Conservation (phyloP, 768 basidiomycete genomes). For the Butyriboletus loyo region DNA sequence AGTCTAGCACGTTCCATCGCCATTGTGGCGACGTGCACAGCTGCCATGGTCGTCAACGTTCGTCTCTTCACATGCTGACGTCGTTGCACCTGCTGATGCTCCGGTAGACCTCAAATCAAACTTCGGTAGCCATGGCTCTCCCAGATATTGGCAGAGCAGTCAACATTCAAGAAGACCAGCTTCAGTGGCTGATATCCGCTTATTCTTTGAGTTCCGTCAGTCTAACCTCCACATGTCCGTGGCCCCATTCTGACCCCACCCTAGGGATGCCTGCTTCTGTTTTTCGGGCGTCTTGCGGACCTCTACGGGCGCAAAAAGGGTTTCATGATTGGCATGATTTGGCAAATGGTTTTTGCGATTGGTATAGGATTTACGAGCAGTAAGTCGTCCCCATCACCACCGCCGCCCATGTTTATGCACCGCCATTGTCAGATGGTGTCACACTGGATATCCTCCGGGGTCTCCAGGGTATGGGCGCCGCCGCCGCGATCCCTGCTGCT, state of each 20-base stretch:
- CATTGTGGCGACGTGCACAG: conserved; percentile 38
- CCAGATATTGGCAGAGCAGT: conserved; percentile 52
- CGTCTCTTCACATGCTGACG: conserved; percentile 2
- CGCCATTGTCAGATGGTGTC: conserved; percentile 44
- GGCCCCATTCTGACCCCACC: conserved; percentile 3
- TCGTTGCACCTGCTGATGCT: conserved; percentile 2
- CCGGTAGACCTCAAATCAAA: conserved; percentile 32
- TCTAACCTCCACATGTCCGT: conserved; percentile 4
- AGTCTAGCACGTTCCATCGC: conserved; percentile 27
- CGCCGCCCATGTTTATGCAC: neutral
- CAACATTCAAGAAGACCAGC: conserved; percentile 44
- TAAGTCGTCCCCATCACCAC: conserved; percentile 17
- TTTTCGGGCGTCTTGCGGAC: conserved; percentile 79
- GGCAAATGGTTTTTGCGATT: conserved; percentile 55
- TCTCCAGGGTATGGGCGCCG: conserved; percentile 76
- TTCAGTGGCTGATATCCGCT: conserved; percentile 69
- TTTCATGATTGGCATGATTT: conserved; percentile 58
- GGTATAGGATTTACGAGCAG: conserved; percentile 64
- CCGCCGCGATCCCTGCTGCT: conserved; percentile 71
- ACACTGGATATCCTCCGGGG: conserved; percentile 71
- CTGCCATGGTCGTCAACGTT: conserved; percentile 38
- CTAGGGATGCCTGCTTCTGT: conserved; percentile 74
- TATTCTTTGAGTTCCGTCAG: conserved; percentile 66
- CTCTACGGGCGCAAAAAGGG: conserved; percentile 69
- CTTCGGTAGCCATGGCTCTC: conserved; percentile 49